Conservation (phyloP, 2,329 filamentous ascomycete genomes). For the Aureobasidium sp. region DNA sequence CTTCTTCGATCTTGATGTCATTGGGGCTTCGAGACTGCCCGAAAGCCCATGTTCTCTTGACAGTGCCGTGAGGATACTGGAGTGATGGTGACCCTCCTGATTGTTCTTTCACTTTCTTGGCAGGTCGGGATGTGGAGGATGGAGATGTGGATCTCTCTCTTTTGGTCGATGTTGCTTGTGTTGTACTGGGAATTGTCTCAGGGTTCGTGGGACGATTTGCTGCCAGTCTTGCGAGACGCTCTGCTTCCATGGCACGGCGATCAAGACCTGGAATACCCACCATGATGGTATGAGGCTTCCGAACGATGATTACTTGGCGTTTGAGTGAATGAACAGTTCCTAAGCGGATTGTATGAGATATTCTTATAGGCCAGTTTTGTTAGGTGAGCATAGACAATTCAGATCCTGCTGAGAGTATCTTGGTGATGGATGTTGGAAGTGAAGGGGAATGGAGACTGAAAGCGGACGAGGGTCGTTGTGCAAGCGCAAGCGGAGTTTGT, state of each 20-base stretch:
- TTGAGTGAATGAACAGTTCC: background rate
- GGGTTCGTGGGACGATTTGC: slow-evolving; percentile 29
- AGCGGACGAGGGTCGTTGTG: background rate
- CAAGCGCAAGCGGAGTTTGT: background rate
- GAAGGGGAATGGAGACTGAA: background rate
- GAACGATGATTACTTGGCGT: background rate
- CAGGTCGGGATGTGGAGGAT: slow-evolving; percentile 21
- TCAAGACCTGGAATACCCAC: slow-evolving; percentile 52
- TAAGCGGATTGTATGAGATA: background rate
- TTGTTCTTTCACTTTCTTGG: slow-evolving; percentile 10
- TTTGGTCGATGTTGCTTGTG: slow-evolving; percentile 31
- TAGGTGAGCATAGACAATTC: background rate
- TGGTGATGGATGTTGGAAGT: background rate
- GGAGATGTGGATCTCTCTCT: slow-evolving; percentile 44
- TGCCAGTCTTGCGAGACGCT: slow-evolving; percentile 63
- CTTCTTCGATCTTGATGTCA: slow-evolving; percentile 83
- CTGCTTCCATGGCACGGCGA: slow-evolving; percentile 77
- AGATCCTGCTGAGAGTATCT: background rate
- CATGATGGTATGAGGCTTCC: background rate
- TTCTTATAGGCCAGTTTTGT: background rate
- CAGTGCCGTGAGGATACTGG: slow-evolving; percentile 53
- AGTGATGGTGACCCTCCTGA: background rate
- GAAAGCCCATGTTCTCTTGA: slow-evolving; percentile 75
- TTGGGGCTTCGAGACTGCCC: slow-evolving; percentile 55
- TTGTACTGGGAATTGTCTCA: slow-evolving; percentile 26